Evolutionary conservation across 441 rosid genomes (phyloP).

Genomic region (Mallotus japonicus): DNA sequence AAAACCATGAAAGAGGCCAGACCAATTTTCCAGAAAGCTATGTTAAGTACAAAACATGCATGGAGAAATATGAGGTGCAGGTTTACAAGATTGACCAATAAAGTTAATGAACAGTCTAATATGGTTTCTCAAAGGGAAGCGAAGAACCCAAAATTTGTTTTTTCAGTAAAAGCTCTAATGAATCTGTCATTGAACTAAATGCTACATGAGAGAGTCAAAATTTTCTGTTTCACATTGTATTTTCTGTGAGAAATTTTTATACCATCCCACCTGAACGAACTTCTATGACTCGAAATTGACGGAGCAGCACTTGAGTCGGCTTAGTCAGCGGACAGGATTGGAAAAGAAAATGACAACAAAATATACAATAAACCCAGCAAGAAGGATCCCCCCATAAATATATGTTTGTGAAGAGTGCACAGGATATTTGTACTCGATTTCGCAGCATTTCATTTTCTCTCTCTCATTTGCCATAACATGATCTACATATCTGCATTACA

Average conservation of each 20-base stretch:
- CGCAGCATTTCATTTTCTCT: slow-evolving; percentile 85
- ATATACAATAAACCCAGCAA: slow-evolving; percentile 83
- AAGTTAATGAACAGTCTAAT: too few relatives aligned
- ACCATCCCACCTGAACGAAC: background rate
- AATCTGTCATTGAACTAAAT: background rate
- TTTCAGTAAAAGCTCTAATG: background rate
- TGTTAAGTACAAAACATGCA: too few relatives aligned
- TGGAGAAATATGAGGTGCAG: too few relatives aligned
- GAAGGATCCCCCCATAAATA: slow-evolving; percentile 79
- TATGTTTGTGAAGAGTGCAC: slow-evolving; percentile 80
- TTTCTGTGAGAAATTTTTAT: background rate
- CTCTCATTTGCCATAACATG: slow-evolving; percentile 69
- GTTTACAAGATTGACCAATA: too few relatives aligned
- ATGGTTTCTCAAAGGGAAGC: background rate
- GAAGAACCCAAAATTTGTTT: background rate
- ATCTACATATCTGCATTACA: slow-evolving; percentile 70
- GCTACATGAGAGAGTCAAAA: background rate
- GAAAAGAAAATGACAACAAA: slow-evolving; percentile 86
- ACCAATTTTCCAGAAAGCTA: too few relatives aligned
- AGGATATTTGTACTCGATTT: slow-evolving; percentile 73
- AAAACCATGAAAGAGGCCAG: too few relatives aligned
- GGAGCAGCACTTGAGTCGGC: background rate
- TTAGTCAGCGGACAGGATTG: slow-evolving; percentile 64
- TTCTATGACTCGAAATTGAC: background rate
- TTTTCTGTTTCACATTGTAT: background rate